Conservation (phyloP, 306 rosid genomes). For the Psophocarpus tetragonolobus region DNA sequence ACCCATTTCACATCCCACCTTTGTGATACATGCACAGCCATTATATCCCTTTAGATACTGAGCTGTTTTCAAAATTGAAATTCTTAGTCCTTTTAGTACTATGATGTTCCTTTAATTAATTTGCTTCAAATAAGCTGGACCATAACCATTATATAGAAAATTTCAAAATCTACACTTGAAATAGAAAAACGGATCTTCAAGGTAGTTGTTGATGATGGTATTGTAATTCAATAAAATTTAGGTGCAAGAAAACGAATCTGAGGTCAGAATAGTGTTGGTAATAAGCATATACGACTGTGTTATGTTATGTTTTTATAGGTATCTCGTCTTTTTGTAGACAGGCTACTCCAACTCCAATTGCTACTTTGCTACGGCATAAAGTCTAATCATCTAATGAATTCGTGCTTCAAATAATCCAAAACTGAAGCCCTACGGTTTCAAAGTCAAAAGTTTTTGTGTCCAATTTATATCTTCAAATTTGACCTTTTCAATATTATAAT, state of each 20-base stretch:
- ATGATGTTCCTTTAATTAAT: neutral
- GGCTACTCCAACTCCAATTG: neutral
- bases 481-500: too few species aligned
- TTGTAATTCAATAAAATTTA: neutral
- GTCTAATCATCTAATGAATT: neutral
- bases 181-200: neutral
- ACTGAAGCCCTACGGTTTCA: too few species aligned
- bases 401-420: too few species aligned
- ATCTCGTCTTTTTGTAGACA: neutral
- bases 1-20: constrained; percentile 46
- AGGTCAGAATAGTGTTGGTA: neutral
- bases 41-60: neutral
- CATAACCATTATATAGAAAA: neutral
- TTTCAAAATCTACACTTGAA: neutral
- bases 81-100: neutral
- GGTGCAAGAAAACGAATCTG: neutral
- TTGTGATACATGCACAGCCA: constrained; percentile 31
- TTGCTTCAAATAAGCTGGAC: neutral
- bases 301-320: neutral
- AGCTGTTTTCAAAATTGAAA: neutral
- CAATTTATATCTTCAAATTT: too few species aligned
- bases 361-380: neutral
- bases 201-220: neutral
- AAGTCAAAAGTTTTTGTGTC: too few species aligned
- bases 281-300: neutral